Evolutionary conservation across 441 rosid genomes (phyloP), one percentile per base, ranked within the genome.

Genomic region (Mallotus japonicus): DNA sequence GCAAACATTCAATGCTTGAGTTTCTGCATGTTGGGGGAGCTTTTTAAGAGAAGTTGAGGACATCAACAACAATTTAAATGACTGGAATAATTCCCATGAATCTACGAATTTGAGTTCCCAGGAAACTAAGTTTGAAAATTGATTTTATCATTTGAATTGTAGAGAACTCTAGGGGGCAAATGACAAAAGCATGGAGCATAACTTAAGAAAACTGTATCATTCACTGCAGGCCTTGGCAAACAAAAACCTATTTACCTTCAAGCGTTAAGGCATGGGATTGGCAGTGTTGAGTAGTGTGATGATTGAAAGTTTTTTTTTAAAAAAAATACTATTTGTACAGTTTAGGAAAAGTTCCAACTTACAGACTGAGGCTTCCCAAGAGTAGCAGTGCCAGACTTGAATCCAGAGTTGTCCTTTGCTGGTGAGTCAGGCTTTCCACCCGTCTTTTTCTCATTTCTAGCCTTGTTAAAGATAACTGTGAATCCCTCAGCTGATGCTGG

Each of bases 401-500:
- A 74, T 24, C 77, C 75, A 46, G 84, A 49, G 44, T 82, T 81
- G 72, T 83, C 76, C 75, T 77, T 88, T 58, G 80, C 80, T 1
- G 91, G 89, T 6, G 95, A 86, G n/a, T 85, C 89, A 14, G 81
- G 79, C 60, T 83, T 86, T 56, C 85, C 90, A 65, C 93, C 98
- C 0, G 87, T 87, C 77, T 87, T 93, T 76, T 91, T 93, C 85
- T 93, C 97, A 80, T 91, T 84, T 75, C 98, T 87, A 80, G 98
- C 98, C 84, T 91, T 91, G 86, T 89, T 89, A 87, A 93, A 93
- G 79, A 93, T 88, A 59, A 91, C 90, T 14, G 98, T 89, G 78
- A 88, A 93, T 66, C 97, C 98, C 83, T 93, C 98, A 40, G 97
- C 98, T 22, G 98, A 88, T 60, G 96, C 82, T 11, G 96, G 96